Evolutionary conservation across 768 basidiomycete genomes (phyloP).

Genomic region (Boletus rubropictus): DNA sequence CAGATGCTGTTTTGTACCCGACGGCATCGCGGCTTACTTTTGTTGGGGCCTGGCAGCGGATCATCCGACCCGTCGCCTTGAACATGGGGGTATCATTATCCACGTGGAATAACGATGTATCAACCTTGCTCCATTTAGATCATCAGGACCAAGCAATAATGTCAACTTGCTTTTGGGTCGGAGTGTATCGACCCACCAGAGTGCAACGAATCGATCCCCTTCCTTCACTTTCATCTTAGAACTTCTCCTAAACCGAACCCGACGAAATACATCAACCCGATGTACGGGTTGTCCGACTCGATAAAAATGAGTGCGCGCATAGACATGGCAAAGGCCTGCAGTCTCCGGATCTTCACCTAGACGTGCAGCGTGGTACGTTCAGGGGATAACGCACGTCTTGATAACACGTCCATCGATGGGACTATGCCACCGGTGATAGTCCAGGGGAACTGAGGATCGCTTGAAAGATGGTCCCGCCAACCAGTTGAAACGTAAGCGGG

Average conservation of each 20-base stretch:
- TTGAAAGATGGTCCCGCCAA: slow-evolving; percentile 50
- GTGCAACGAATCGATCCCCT: slow-evolving; percentile 49
- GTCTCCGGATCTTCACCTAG: slow-evolving; percentile 25
- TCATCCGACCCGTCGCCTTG: too few relatives aligned
- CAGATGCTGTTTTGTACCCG: too few relatives aligned
- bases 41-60: background rate
- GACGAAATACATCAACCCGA: slow-evolving; percentile 56
- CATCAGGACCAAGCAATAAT: slow-evolving; percentile 9
- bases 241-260: slow-evolving; percentile 59
- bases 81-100: background rate
- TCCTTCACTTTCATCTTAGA: slow-evolving; percentile 41
- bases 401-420: slow-evolving; percentile 46
- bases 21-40: background rate
- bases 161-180: slow-evolving; percentile 25
- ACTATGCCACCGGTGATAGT: slow-evolving; percentile 40
- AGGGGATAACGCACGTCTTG: slow-evolving; percentile 40
- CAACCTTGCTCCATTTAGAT: slow-evolving; percentile 7
- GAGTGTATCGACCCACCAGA: slow-evolving; percentile 60
- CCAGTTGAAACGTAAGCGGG: slow-evolving; percentile 35
- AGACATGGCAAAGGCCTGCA: slow-evolving; percentile 37
- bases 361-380: slow-evolving; percentile 44
- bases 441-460: slow-evolving; percentile 46
- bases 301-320: slow-evolving; percentile 56
- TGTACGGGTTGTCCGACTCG: slow-evolving; percentile 45
- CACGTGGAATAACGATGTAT: slow-evolving; percentile 17